These are phyloP conservation scores for Globisporangium camurandrum DNA, from an alignment of 352 stramenopile species.

Conservation along the genomic window DNA sequence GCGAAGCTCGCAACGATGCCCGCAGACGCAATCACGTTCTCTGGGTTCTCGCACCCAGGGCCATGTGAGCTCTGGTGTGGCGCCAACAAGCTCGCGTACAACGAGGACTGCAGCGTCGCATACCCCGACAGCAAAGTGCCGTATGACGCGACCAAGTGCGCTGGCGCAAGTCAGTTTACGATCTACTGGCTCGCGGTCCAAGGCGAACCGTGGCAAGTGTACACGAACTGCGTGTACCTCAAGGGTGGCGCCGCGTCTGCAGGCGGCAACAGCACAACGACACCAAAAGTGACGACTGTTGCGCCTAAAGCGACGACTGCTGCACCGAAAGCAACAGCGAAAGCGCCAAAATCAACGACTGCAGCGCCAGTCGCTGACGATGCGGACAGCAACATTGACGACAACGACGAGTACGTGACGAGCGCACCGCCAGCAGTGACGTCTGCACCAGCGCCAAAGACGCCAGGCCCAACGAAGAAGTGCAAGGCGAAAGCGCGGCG, in stretches of 20 bases:
- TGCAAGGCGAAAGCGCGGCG: constrained; percentile 5
- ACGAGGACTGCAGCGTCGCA: constrained; percentile 35
- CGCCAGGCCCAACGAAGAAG: constrained; percentile 9
- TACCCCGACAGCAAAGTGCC: constrained; percentile 28
- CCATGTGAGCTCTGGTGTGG: constrained; percentile 59
- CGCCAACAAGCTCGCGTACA: constrained; percentile 39
- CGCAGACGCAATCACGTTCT: constrained; percentile 25
- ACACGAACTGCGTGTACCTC: constrained; percentile 53
- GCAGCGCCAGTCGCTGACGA: constrained; percentile 12
- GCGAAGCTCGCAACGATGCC: constrained; percentile 25
- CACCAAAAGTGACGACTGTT: constrained; percentile 4
- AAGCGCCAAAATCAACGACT: constrained; percentile 1
- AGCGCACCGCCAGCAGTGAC: background rate
- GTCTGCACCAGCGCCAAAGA: constrained; percentile 1
- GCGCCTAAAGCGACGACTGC: constrained; percentile 3
- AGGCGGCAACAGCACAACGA: constrained; percentile 3
- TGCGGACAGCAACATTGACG: too few species aligned
- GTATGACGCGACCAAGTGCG: constrained; percentile 32
- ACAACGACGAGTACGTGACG: constrained; percentile 7
- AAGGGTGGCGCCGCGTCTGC: constrained; percentile 6
- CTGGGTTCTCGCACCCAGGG: constrained; percentile 46
- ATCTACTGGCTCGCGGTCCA: constrained; percentile 61
- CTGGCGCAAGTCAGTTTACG: constrained; percentile 15
- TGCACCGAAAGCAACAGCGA: background rate
- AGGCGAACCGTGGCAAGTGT: constrained; percentile 49